Conservation (phyloP, 75 land plant genomes). For the Ceratopteris richardii region DNA sequence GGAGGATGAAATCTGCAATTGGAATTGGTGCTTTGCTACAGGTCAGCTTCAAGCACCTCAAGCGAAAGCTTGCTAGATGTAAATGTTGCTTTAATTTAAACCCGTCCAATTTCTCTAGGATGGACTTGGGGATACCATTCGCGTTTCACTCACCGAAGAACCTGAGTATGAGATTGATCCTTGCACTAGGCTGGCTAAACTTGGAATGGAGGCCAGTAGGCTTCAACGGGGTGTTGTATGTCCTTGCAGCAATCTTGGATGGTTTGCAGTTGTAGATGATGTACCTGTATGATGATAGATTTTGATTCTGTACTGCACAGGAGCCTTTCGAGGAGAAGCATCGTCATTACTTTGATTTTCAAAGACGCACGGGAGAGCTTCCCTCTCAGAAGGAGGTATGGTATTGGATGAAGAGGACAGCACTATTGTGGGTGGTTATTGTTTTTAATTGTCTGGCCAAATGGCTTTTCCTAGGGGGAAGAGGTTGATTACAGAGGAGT, state of each 20-base stretch:
- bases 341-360: slow-evolving; percentile 92
- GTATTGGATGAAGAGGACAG: too few relatives aligned
- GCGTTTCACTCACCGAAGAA: slow-evolving; percentile 94
- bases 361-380: slow-evolving; percentile 82
- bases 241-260: not conserved
- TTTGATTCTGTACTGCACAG: slow-evolving; percentile 21
- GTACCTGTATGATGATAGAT: not conserved
- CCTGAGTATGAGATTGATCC: slow-evolving; percentile 98
- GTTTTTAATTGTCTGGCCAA: not conserved
- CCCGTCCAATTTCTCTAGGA: slow-evolving; percentile 49
- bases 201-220: slow-evolving; percentile 69
- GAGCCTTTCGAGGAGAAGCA: slow-evolving; percentile 86
- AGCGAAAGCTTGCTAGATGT: too few relatives aligned
- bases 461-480: slow-evolving; percentile 68
- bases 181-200: slow-evolving; percentile 82
- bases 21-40: slow-evolving; percentile 94
- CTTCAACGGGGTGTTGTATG: slow-evolving; percentile 81
- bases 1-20: slow-evolving; percentile 99
- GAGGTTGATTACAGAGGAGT: slow-evolving; percentile 91
- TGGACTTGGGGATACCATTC: slow-evolving; percentile 94
- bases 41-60: slow-evolving; percentile 34
- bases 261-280: not conserved
- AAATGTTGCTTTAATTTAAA: too few relatives aligned
- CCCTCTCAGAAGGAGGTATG: slow-evolving; percentile 89
- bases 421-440: too few relatives aligned